These are phyloP conservation scores for Hyaloscypha variabilis DNA, from an alignment of 495 filamentous ascomycete genomes.

Conservation along the genomic window DNA sequence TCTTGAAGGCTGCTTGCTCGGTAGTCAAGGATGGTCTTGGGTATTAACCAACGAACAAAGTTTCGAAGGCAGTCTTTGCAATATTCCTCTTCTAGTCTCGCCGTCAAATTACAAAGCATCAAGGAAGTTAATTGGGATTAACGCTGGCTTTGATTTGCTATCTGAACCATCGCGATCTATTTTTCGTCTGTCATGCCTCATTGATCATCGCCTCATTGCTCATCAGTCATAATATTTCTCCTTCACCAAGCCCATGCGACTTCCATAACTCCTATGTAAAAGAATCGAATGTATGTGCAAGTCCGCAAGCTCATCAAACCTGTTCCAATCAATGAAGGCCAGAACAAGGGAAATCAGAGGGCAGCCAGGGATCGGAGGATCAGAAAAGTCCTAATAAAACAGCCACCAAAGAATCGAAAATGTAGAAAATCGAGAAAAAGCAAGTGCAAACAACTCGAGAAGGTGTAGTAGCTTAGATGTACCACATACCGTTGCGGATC, in stretches of 20 bases:
- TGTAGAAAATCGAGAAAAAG: constrained; percentile 10
- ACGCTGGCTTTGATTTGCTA: not conserved
- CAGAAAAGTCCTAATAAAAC: constrained; percentile 15
- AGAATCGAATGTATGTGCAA: constrained; percentile 15
- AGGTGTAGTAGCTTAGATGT: constrained; percentile 35
- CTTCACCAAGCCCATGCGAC: constrained; percentile 22
- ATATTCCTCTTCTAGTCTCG: not conserved
- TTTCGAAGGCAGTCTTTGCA: too few species aligned
- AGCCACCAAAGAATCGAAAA: constrained; percentile 17
- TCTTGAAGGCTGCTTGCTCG: too few species aligned
- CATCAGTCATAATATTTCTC: constrained; percentile 8
- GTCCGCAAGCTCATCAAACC: not conserved
- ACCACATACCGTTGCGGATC: constrained; percentile 43
- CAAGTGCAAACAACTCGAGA: constrained; percentile 19
- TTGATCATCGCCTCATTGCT: not conserved
- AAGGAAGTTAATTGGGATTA: not conserved
- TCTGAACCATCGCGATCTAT: not conserved
- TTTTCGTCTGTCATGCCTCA: not conserved
- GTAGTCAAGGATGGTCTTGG: too few species aligned
- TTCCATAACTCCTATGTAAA: constrained; percentile 12
- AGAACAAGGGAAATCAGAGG: not conserved
- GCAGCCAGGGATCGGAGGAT: constrained; percentile 20
- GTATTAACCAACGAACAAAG: too few species aligned
- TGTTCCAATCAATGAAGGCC: not conserved
- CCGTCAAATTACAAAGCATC: not conserved